Evolutionary conservation across 1,284 basidiomycete species (phyloP), one percentile per base, ranked within the genome.

Genomic region (Marasmius sp.): DNA sequence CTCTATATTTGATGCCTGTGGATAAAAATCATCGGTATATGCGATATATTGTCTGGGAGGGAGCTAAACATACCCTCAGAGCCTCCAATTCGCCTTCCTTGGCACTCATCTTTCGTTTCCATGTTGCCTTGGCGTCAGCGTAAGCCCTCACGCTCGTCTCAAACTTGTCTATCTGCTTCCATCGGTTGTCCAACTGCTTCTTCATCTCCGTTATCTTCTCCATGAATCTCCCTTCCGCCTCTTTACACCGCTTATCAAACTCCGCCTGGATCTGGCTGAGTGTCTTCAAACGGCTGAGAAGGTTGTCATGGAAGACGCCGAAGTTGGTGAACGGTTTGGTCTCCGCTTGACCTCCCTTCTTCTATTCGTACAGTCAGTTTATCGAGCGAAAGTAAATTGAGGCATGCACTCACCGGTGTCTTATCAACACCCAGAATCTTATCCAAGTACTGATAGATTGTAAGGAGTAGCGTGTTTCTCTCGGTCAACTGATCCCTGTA

Each of bases 241-340:
- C 92, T 73, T 94, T 95, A 63, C 85, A 83, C 20, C 92, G 87
- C 71, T 88, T 92, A 70, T 98, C 94, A 72, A 98, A 97, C 69
- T 94, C 88, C 33, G 84, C 72, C 72, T 95, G 89, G 41, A 97
- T 91, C 64, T 93, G 87, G 53, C 87, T 91, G 61, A 98, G 85
- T 0, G 87, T 81, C 68, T 94, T 93, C 54, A 99, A 80, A 7
- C 95, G 86, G 0, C 88, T 86, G 69, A 97, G 88, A n/a, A 99
- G 85, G 66, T 94, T 94, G 74, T 98, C 95, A 68, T 96, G 94
- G 83, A 99, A 98, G 61, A 95, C 89, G 64, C 84, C 80, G 72
- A 98, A 98, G 79, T 97, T 97, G 38, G 92, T 93, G 73, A 93
- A 95, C 0, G 94, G 94, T 70, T 94, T 95, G 2, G 92, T 92